Percentiles rank a stretch among this genome's conserved stretches.
Evolutionary conservation across 352 stramenopile species (phyloP).

Genomic region (Phytophthora foliorum): DNA sequence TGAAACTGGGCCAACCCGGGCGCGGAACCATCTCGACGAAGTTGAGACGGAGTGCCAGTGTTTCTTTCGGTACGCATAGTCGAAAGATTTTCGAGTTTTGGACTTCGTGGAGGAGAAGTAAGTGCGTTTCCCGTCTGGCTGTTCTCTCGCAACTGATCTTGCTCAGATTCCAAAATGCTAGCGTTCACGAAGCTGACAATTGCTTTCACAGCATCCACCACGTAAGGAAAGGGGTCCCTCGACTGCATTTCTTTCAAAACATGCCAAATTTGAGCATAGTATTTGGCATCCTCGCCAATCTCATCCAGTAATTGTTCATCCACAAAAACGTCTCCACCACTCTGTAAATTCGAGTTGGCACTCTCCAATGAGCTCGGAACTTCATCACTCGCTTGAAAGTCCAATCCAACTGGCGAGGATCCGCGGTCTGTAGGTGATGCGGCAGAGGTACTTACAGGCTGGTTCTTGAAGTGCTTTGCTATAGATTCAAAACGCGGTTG

Average conservation of each 20-base stretch:
- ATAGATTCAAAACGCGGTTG: constrained; percentile 87
- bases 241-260: constrained; percentile 87
- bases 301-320: constrained; percentile 52
- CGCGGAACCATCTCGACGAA: constrained; percentile 55
- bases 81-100: constrained; percentile 23
- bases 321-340: constrained; percentile 45
- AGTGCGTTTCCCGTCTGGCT: constrained; percentile 36
- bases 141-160: constrained; percentile 55
- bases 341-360: constrained; percentile 17
- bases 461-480: constrained; percentile 83
- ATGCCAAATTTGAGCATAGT: constrained; percentile 91
- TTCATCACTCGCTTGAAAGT: constrained; percentile 25
- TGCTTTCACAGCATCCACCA: constrained; percentile 63
- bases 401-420: constrained; percentile 14
- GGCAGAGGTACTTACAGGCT: constrained; percentile 21
- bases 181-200: constrained; percentile 76
- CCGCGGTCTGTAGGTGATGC: constrained; percentile 5
- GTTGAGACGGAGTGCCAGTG: constrained; percentile 13
- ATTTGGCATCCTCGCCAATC: constrained; percentile 72
- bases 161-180: constrained; percentile 61
- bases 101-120: constrained; percentile 38
- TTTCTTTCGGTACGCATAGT: constrained; percentile 28
- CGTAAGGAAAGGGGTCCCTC: constrained; percentile 88
- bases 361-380: constrained; percentile 14
- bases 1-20: constrained; percentile 33